Evolutionary conservation across 495 filamentous ascomycete genomes (phyloP).

Genomic region (Xylaria cubensis): DNA sequence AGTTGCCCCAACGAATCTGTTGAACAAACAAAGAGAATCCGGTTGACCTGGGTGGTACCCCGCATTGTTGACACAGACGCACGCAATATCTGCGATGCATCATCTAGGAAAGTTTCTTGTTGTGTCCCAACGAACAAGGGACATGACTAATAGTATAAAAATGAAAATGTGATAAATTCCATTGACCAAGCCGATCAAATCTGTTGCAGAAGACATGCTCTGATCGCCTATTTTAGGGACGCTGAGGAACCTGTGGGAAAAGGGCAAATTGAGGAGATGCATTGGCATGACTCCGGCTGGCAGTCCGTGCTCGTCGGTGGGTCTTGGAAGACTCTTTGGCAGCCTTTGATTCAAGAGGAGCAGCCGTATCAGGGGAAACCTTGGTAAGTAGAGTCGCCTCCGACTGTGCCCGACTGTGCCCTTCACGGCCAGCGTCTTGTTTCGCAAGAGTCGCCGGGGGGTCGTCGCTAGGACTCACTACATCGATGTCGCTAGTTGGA

Average conservation of each 20-base stretch:
- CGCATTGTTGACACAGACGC: conserved; percentile 9
- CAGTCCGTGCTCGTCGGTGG: conserved; percentile 39
- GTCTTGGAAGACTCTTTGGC: conserved; percentile 33
- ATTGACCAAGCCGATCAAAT: background rate
- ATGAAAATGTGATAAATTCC: background rate
- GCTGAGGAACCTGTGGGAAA: conserved; percentile 33
- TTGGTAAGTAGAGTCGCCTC: conserved; percentile 35
- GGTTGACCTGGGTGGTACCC: background rate
- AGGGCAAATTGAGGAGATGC: conserved; percentile 38
- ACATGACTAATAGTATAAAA: background rate
- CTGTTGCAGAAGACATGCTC: background rate
- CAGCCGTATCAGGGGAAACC: conserved; percentile 23
- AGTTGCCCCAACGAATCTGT: background rate
- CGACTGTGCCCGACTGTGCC: conserved; percentile 35
- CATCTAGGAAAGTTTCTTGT: background rate
- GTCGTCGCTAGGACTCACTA: conserved; percentile 22
- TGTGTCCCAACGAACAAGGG: background rate
- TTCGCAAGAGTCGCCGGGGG: background rate
- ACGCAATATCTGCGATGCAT: background rate
- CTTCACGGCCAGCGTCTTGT: conserved; percentile 31
- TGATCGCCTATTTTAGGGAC: background rate
- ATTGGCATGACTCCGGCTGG: conserved; percentile 36
- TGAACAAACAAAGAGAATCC: conserved; percentile 4
- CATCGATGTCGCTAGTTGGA: conserved; percentile 14
- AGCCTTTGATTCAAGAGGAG: conserved; percentile 22